Base-by-base conservation (phyloP, 768 basidiomycete species). In the Trametes cingulata region DNA sequence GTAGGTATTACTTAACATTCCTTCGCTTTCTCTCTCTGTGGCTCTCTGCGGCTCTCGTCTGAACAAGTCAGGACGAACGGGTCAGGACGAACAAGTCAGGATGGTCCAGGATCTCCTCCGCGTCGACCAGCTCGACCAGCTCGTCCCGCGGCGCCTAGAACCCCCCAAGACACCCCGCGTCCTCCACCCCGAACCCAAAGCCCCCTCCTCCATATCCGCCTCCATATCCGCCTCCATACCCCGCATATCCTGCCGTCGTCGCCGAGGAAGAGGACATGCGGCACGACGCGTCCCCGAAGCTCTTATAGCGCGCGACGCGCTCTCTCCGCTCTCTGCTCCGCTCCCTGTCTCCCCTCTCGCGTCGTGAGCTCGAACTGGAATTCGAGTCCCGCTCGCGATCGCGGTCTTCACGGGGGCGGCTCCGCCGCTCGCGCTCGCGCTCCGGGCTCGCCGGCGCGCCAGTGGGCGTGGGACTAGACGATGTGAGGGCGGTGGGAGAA, bases 351-450 rank as follows among this genome's bases (percentile, higher is more conserved):
- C 56, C 39, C 20, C 55, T 56, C 3, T 56, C 55, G 15, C 55
- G 45, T n/a, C n/a, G 36, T 48, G 45, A 3, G 50, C 39, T 33
- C 49, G 25, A 12, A 13, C 19, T 37, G 20, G 36, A 9, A 22
- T 29, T 3, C 53, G 42, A 29, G n/a, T n/a, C n/a, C n/a, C n/a
- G n/a, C 25, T 51, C 40, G 27, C 48, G 40, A 7, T 25, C 42
- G 35, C 50, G 24, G 17, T 37, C 37, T 55, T 52, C 55, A 45
- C 45, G 50, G 15, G 36, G 51, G 22, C 61, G 51, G 40, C 61
- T 62, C 46, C 61, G 39, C 39, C 61, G 61, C 46, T 62, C 61
- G 61, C 61, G 61, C 56, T 62, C 61, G 61, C 61, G 61, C 56
- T 62, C 61, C 56, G 61, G 61, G 49, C 61, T 62, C 8, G 61